phyloP scores from a whole-genome alignment of 257 asterid genomes.

The Paulownia fortunei region DNA sequence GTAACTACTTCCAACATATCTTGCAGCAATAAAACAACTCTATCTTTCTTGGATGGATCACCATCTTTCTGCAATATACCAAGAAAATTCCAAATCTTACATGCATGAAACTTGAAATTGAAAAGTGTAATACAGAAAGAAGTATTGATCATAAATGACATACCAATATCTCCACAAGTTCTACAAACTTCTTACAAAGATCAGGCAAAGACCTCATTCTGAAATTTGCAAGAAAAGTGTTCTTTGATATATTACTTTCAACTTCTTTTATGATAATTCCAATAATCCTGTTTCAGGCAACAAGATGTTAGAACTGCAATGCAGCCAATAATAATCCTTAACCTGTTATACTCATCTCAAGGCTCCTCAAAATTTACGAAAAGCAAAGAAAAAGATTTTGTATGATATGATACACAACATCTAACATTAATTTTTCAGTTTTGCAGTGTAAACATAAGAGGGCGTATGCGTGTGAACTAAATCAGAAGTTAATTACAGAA shows the following conservation, averaged over 20 bases:
- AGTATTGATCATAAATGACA: slow-evolving; percentile 32
- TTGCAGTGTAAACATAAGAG: slow-evolving; percentile 1
- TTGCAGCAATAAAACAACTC: slow-evolving; percentile 74
- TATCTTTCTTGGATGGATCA: slow-evolving; percentile 66
- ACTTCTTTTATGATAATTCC: slow-evolving; percentile 71
- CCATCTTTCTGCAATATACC: slow-evolving; percentile 62
- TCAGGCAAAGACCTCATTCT: slow-evolving; percentile 69
- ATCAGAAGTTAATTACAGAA: not conserved
- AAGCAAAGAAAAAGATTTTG: not conserved
- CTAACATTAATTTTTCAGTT: not conserved
- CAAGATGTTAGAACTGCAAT: slow-evolving; percentile 33
- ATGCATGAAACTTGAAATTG: slow-evolving; percentile 20
- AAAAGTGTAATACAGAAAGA: slow-evolving; percentile 13
- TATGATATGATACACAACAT: not conserved
- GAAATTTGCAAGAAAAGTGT: slow-evolving; percentile 71
- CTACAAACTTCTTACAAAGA: slow-evolving; percentile 70
- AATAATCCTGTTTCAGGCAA: slow-evolving; percentile 55
- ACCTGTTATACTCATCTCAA: not conserved
- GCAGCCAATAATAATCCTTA: slow-evolving; percentile 1
- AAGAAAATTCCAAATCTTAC: slow-evolving; percentile 1
- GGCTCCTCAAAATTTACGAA: not conserved
- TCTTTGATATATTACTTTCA: slow-evolving; percentile 61
- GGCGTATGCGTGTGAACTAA: not conserved
- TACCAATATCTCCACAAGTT: slow-evolving; percentile 78
- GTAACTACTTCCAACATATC: slow-evolving; percentile 84